Evolutionary conservation across 2,329 filamentous ascomycete genomes (phyloP).

Genomic region (Aspergillus costaricaensis): DNA sequence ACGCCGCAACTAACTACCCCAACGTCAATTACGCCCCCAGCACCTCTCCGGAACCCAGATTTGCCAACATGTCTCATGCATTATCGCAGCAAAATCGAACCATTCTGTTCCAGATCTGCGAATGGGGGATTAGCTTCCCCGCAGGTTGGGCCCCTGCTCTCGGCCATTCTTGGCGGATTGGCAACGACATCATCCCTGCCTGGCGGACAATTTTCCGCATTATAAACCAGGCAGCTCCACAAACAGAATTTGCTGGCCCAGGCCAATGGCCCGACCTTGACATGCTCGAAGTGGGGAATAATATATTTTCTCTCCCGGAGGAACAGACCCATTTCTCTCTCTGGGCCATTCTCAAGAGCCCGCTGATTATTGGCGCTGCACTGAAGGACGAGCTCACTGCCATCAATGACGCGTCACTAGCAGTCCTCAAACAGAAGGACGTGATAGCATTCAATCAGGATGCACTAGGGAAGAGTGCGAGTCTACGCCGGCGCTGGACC

Average conservation of each 20-base stretch:
- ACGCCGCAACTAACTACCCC: constrained; percentile 41
- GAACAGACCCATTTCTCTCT: constrained; percentile 57
- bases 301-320: constrained; percentile 48
- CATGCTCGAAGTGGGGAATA: constrained; percentile 56
- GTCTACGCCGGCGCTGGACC: constrained; percentile 52
- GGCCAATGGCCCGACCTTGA: constrained; percentile 57
- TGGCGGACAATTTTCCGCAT: constrained; percentile 57
- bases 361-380: constrained; percentile 51
- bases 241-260: constrained; percentile 46
- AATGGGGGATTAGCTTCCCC: constrained; percentile 56
- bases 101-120: constrained; percentile 55
- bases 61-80: constrained; percentile 51
- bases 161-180: constrained; percentile 55
- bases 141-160: constrained; percentile 52
- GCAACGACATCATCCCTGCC: constrained; percentile 56
- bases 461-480: constrained; percentile 53
- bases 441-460: constrained; percentile 63
- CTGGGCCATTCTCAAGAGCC: constrained; percentile 57
- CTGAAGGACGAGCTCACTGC: constrained; percentile 38
- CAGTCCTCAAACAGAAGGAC: constrained; percentile 53
- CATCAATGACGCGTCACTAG: constrained; percentile 45
- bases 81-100: constrained; percentile 44
- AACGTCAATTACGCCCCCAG: constrained; percentile 46
- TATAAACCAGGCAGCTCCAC: constrained; percentile 54
- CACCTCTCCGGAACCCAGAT: constrained; percentile 45